Conservation (phyloP, 805 yeast species). For the Saturnispora dispora region DNA sequence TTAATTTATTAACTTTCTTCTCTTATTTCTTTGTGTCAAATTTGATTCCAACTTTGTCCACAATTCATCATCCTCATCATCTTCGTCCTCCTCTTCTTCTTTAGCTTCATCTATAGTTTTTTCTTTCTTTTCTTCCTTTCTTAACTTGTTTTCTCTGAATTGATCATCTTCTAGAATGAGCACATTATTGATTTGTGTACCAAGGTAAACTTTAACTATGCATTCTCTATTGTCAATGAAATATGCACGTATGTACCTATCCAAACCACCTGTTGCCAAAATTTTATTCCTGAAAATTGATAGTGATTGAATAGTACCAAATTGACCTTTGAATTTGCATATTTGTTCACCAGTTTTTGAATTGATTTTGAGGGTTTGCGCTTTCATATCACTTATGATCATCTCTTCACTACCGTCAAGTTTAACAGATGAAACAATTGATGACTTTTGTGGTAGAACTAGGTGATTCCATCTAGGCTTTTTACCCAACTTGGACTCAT, state of each 20-base stretch:
- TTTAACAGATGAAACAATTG: slow-evolving; percentile 13
- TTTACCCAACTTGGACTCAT: slow-evolving; percentile 58
- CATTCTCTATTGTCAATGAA: slow-evolving; percentile 50
- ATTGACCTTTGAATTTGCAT: slow-evolving; percentile 71
- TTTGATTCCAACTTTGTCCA: slow-evolving; percentile 25
- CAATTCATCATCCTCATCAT: slow-evolving; percentile 27
- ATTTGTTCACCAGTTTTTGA: slow-evolving; percentile 41
- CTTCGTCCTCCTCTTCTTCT: slow-evolving; percentile 26
- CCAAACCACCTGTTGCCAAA: slow-evolving; percentile 75
- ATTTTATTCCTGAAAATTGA: slow-evolving; percentile 28
- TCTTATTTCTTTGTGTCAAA: slow-evolving; percentile 22
- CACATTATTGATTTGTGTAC: slow-evolving; percentile 56
- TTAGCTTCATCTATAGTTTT: slow-evolving; percentile 28
- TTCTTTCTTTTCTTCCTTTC: slow-evolving; percentile 29
- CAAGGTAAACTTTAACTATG: slow-evolving; percentile 64
- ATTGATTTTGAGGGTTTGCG: slow-evolving; percentile 50
- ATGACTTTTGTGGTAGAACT: slow-evolving; percentile 18
- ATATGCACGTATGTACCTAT: slow-evolving; percentile 75
- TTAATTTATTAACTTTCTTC: slow-evolving; percentile 17
- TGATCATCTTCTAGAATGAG: slow-evolving; percentile 41
- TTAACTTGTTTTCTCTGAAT: slow-evolving; percentile 5
- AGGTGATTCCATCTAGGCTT: slow-evolving; percentile 53
- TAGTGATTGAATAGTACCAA: slow-evolving; percentile 55
- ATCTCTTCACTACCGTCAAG: slow-evolving; percentile 34
- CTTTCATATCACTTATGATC: slow-evolving; percentile 65